Evolutionary conservation across 495 filamentous ascomycete genomes (phyloP).

Genomic region (Evernia prunastri): DNA sequence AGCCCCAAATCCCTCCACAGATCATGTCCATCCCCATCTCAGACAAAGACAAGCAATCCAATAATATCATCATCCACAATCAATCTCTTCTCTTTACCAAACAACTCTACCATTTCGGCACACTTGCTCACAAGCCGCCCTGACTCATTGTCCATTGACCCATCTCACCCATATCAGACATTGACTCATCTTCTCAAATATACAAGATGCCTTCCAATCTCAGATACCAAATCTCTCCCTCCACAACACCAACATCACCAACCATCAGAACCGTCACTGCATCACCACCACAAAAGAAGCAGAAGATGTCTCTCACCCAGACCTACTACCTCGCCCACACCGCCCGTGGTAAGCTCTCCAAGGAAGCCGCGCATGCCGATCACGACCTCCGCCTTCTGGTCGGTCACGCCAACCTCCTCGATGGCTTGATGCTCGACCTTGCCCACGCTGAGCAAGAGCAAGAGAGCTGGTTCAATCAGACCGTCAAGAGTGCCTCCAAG

Average conservation of each 20-base stretch:
- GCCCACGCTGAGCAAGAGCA: slow-evolving; percentile 92
- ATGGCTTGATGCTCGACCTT: slow-evolving; percentile 91
- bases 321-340: slow-evolving; percentile 97
- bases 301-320: slow-evolving; percentile 93
- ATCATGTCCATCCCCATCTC: neutral
- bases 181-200: slow-evolving; percentile 1
- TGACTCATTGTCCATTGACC: slow-evolving; percentile 21
- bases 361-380: slow-evolving; percentile 80
- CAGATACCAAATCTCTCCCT: slow-evolving; percentile 19
- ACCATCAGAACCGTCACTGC: slow-evolving; percentile 12
- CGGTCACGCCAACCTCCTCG: slow-evolving; percentile 95
- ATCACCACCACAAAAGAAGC: slow-evolving; percentile 47
- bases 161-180: neutral
- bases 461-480: slow-evolving; percentile 97
- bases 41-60: slow-evolving; percentile 3
- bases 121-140: slow-evolving; percentile 2
- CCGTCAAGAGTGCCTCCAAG: slow-evolving; percentile 66
- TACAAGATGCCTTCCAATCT: slow-evolving; percentile 27
- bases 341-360: slow-evolving; percentile 89
- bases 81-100: neutral
- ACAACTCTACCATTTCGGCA: neutral
- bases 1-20: neutral
- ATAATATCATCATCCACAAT: neutral
- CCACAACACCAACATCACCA: slow-evolving; percentile 16
- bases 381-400: slow-evolving; percentile 93